Base-by-base conservation (phyloP, 148 eudicot species). In the Rhododendron vialii region DNA sequence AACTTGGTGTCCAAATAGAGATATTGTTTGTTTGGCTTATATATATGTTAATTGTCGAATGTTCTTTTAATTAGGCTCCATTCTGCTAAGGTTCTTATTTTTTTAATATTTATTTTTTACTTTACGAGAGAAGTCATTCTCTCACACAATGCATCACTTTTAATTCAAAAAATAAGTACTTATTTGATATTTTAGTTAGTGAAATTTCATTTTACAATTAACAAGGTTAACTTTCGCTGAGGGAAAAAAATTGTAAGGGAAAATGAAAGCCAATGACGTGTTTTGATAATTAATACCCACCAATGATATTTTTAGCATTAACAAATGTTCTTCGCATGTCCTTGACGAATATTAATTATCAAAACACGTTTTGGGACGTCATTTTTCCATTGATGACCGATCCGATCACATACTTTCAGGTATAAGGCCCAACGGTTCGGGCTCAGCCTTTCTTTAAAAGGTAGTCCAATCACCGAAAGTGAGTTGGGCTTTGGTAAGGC, bases 31-130 rank as follows among this genome's bases (percentile, higher is more conserved):
- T 5, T 65, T n/a, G 69, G 69, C 28, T n/a, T 7, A 5, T 59
- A 0, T 59, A 15, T 9, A 47, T 47, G 50, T 24, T 3, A 6
- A 63, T 1, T 1, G 11, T 63, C 2, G 28, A 4, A 7, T 24
- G 26, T 6, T 63, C 67, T 63, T 63, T 22, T 57, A n/a, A n/a
- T n/a, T n/a, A 4, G 7, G 45, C 0, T 0, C 1, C 8, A 7
- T 41, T 41, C 45, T 0, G 8, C 0, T 41, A 6, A 41, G 1
- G 7, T 41, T 41, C 0, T 41, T 41, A 6, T 41, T 5, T 41
- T 41, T 41, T 5, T 6, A 41, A 1, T 41, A 41, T 0, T 41
- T 41, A 41, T 41, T 41, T 41, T 41, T 0, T 0, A 5, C 0
- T 41, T 41, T 41, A 41, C 1, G 45, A 41, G 7, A 41, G 6